phyloP scores from a whole-genome alignment of 2,329 filamentous ascomycete species.

The Pseudogymnoascus sp. region DNA sequence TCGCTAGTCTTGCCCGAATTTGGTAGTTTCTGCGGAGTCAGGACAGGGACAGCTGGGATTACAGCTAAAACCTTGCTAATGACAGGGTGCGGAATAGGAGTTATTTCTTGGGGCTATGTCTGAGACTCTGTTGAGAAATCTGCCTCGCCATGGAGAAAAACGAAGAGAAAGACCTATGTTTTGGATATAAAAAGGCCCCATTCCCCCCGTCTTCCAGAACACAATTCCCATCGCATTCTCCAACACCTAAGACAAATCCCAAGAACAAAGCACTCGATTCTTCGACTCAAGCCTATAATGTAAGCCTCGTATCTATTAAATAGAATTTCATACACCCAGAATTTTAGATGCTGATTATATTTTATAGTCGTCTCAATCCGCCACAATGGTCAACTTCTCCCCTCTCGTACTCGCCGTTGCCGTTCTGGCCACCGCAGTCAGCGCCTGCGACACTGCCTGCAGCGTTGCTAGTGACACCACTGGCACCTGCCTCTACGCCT shows the following conservation, averaged over 20 bases:
- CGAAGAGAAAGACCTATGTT: neutral
- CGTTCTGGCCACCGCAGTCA: neutral
- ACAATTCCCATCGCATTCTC: neutral
- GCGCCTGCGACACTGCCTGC: neutral
- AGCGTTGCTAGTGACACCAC: neutral
- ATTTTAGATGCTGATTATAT: neutral
- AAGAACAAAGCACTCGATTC: neutral
- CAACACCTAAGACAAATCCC: neutral
- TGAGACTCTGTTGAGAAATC: neutral
- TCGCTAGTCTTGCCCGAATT: neutral
- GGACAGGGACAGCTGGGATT: neutral
- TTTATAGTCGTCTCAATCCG: neutral
- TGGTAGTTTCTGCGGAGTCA: neutral
- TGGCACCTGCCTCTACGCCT: neutral
- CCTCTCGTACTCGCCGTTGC: neutral
- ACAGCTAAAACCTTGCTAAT: neutral
- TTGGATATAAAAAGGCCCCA: neutral
- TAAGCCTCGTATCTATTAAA: neutral
- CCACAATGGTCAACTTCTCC: neutral
- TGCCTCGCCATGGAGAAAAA: neutral
- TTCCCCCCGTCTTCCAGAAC: neutral
- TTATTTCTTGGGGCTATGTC: neutral
- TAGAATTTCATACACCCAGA: neutral
- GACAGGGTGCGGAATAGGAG: neutral
- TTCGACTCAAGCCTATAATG: neutral